Percentiles rank a stretch among this genome's conserved stretches.
These are phyloP conservation scores for Conticribra guillardii DNA, from an alignment of 108 stramenopile species.

Conservation along the genomic window DNA sequence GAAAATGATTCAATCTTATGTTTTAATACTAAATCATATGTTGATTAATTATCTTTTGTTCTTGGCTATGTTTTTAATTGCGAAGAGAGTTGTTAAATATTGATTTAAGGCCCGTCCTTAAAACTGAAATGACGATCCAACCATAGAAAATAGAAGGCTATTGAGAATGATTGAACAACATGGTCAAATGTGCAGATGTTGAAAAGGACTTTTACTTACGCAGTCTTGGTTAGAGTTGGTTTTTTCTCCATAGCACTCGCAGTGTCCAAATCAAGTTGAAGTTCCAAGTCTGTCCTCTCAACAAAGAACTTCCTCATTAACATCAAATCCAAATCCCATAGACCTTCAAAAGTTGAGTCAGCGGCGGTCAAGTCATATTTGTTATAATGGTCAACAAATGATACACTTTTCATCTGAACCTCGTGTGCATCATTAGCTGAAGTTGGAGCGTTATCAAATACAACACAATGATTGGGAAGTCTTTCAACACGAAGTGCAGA, in stretches of 20 bases:
- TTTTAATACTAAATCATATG: neutral
- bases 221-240: neutral
- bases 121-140: too few species aligned
- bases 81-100: too few species aligned
- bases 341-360: constrained; percentile 56
- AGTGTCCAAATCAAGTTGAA: constrained; percentile 28
- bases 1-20: neutral
- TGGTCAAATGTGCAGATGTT: neutral
- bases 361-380: constrained; percentile 75
- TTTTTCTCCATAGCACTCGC: neutral
- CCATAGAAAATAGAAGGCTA: neutral
- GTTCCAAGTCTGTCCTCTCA: constrained; percentile 34
- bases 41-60: neutral
- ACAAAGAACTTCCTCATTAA: constrained; percentile 36
- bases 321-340: constrained; percentile 31
- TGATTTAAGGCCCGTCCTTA: too few species aligned
- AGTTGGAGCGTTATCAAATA: constrained; percentile 72
- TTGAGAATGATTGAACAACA: neutral
- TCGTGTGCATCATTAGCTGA: constrained; percentile 67
- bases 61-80: too few species aligned
- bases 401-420: constrained; percentile 73
- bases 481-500: constrained; percentile 68
- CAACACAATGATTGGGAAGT: constrained; percentile 78
- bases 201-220: neutral
- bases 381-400: constrained; percentile 65